Evolutionary conservation across 495 filamentous ascomycete genomes (phyloP).

Genomic region (Usnea hakonensis): DNA sequence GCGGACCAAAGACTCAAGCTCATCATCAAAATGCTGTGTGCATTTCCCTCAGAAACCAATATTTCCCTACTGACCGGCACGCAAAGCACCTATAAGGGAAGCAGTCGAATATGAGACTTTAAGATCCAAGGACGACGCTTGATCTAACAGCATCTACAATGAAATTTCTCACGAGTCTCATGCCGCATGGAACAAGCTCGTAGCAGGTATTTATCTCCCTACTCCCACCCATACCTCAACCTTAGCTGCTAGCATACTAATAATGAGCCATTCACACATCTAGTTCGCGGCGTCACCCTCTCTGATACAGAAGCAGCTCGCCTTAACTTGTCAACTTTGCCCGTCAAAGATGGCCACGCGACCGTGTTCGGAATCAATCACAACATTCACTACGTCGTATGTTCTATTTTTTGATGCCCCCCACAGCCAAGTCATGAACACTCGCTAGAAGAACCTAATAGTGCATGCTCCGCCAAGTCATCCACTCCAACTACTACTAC

Average conservation of each 20-base stretch:
- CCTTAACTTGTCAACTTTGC: background rate
- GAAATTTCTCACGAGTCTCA: background rate
- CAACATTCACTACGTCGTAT: background rate
- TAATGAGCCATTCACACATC: background rate
- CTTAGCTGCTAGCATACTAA: background rate
- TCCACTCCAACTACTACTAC: background rate
- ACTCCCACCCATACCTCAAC: background rate
- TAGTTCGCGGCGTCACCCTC: background rate
- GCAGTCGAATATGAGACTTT: background rate
- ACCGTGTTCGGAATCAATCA: background rate
- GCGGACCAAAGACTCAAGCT: background rate
- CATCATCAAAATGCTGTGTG: background rate
- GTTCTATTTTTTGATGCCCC: too few relatives aligned
- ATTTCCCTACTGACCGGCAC: background rate
- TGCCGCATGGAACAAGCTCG: background rate
- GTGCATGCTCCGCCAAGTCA: background rate
- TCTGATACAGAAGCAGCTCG: background rate
- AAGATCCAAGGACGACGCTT: background rate
- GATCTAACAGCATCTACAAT: background rate
- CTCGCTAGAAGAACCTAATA: background rate
- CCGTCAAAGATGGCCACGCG: background rate
- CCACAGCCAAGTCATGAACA: too few relatives aligned
- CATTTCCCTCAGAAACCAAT: background rate
- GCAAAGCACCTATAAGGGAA: background rate
- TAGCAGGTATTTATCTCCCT: background rate